Evolutionary conservation across 2,329 filamentous ascomycete genomes (phyloP).

Genomic region (Cladosporium sp.): DNA sequence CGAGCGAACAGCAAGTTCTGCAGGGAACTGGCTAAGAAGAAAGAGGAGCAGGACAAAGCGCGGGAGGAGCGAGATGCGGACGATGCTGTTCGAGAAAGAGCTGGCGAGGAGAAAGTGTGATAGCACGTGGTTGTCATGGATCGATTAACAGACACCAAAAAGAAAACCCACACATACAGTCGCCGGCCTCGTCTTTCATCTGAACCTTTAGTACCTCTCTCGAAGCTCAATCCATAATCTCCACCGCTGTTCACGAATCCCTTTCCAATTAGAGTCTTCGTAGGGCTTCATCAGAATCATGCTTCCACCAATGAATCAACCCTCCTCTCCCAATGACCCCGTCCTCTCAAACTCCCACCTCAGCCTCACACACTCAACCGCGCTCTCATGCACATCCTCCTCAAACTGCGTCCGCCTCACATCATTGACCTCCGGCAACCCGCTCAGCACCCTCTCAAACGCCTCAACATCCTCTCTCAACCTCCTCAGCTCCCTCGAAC

Average conservation of each 20-base stretch:
- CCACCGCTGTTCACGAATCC: too few relatives aligned
- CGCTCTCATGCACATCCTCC: constrained; percentile 3
- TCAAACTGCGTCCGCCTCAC: not conserved
- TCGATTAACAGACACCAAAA: too few relatives aligned
- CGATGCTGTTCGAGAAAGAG: not conserved
- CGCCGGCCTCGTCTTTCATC: too few relatives aligned
- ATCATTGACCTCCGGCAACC: not conserved
- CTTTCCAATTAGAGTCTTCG: too few relatives aligned
- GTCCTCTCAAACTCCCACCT: constrained; percentile 5
- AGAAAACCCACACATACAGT: too few relatives aligned
- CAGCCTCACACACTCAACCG: not conserved
- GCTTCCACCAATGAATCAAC: too few relatives aligned
- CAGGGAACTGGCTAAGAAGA: constrained; percentile 50
- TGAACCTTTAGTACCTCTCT: too few relatives aligned
- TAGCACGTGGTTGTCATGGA: not conserved
- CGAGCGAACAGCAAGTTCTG: constrained; percentile 56
- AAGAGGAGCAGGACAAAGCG: constrained; percentile 27
- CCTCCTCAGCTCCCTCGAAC: not conserved
- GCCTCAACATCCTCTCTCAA: not conserved
- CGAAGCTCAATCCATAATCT: too few relatives aligned
- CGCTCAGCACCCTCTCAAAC: not conserved
- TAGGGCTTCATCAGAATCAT: too few relatives aligned
- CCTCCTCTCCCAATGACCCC: not conserved
- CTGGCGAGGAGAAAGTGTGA: not conserved
- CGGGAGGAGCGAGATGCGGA: constrained; percentile 8